Conservation (phyloP, 352 stramenopile species). For the Aphanomyces astaci region DNA sequence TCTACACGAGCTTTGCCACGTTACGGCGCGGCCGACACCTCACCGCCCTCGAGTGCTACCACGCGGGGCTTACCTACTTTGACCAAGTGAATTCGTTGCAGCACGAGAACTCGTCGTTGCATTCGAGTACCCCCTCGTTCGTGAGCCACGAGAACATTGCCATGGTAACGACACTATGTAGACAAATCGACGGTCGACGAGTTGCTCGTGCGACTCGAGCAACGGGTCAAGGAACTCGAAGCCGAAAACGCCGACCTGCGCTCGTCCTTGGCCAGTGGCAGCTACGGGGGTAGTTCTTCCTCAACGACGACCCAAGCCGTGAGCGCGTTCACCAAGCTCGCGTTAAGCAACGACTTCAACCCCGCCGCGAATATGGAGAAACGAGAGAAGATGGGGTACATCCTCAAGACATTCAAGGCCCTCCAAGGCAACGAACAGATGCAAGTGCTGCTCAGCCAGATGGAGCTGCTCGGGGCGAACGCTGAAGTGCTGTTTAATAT, state of each 20-base stretch:
- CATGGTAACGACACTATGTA: neutral
- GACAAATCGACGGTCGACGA: neutral
- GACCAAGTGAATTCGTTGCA: constrained; percentile 41
- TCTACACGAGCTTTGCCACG: constrained; percentile 45
- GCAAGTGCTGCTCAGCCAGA: neutral
- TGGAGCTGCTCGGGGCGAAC: neutral
- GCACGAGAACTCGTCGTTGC: constrained; percentile 45
- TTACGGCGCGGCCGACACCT: constrained; percentile 35
- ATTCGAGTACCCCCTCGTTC: constrained; percentile 46
- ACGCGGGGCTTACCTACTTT: constrained; percentile 54
- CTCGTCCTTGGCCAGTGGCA: too few relatives aligned
- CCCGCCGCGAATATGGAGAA: neutral
- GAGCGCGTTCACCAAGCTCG: neutral
- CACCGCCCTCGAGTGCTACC: constrained; percentile 54
- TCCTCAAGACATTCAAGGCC: constrained; percentile 13
- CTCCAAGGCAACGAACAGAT: neutral
- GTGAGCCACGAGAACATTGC: too few relatives aligned
- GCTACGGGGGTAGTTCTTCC: too few relatives aligned
- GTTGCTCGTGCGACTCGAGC: neutral
- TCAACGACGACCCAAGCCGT: neutral
- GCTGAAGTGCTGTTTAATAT: neutral
- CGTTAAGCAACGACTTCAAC: neutral
- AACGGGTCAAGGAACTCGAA: constrained; percentile 3
- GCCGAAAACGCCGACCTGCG: neutral
- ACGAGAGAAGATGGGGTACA: constrained; percentile 6